Evolutionary conservation across 768 basidiomycete species (phyloP).

Genomic region (Lyophyllum atratum): DNA sequence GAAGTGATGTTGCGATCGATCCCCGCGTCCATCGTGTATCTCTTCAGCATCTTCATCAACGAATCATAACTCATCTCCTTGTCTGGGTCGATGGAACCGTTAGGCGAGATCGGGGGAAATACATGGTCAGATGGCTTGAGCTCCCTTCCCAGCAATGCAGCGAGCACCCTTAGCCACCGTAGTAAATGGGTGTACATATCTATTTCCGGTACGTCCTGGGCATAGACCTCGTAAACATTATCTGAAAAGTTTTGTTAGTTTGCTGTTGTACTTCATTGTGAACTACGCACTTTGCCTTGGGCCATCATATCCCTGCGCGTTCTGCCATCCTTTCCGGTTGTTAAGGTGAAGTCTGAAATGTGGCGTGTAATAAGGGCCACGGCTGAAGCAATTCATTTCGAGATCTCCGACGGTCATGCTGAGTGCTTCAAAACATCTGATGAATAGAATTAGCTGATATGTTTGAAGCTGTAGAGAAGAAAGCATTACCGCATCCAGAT

Average conservation of each 20-base stretch:
- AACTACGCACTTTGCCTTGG: not conserved
- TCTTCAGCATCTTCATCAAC: too few species aligned
- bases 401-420: conserved; percentile 25
- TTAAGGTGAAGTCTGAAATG: conserved; percentile 23
- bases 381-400: conserved; percentile 12
- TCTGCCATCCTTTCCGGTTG: conserved; percentile 18
- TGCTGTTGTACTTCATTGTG: not conserved
- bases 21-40: too few species aligned
- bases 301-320: not conserved
- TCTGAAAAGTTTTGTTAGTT: not conserved
- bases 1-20: too few species aligned
- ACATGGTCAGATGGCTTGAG: not conserved
- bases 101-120: not conserved
- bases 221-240: conserved; percentile 35
- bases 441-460: not conserved
- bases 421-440: conserved; percentile 32
- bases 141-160: conserved; percentile 1
- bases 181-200: not conserved
- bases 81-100: conserved; percentile 30
- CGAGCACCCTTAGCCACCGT: conserved; percentile 25
- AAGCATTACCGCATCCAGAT: conserved; percentile 31
- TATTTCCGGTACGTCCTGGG: conserved; percentile 24
- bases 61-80: conserved; percentile 25
- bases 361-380: conserved; percentile 16
- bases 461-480: not conserved